phyloP scores from a whole-genome alignment of 2,329 filamentous ascomycete species.

The Chalara sp. region DNA sequence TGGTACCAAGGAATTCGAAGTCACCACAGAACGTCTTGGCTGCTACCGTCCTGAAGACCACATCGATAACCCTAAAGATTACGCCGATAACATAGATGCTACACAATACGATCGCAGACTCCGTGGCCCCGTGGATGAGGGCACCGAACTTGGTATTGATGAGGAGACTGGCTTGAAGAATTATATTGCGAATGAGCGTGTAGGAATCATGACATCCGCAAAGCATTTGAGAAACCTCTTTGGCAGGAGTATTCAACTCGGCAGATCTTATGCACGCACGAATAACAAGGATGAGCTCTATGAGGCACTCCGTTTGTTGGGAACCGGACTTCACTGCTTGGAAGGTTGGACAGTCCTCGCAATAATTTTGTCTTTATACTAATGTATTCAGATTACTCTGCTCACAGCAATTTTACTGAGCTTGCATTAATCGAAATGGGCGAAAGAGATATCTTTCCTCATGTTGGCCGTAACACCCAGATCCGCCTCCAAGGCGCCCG shows the following conservation, averaged over 20 bases:
- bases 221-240: conserved; percentile 70
- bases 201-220: conserved; percentile 76
- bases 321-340: conserved; percentile 83
- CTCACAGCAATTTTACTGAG: conserved; percentile 90
- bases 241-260: conserved; percentile 68
- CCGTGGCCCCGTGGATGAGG: conserved; percentile 74
- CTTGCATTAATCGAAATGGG: conserved; percentile 83
- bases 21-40: conserved; percentile 70
- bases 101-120: conserved; percentile 74
- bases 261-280: conserved; percentile 60
- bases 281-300: conserved; percentile 71
- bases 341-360: conserved; percentile 37
- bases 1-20: conserved; percentile 78
- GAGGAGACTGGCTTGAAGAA: conserved; percentile 75
- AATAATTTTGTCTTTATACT: background rate
- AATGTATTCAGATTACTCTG: conserved; percentile 61
- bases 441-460: conserved; percentile 75
- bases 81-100: conserved; percentile 83
- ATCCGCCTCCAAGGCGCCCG: conserved; percentile 63
- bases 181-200: conserved; percentile 83
- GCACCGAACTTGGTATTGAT: conserved; percentile 72
- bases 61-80: conserved; percentile 74
- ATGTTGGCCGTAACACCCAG: conserved; percentile 70
- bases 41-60: conserved; percentile 80
- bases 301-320: conserved; percentile 79